A percentile compares a stretch with the other conserved stretches of the same genome.
Evolutionary conservation across 768 basidiomycete species (phyloP).

Genomic region (Xanthoconium stramineum): DNA sequence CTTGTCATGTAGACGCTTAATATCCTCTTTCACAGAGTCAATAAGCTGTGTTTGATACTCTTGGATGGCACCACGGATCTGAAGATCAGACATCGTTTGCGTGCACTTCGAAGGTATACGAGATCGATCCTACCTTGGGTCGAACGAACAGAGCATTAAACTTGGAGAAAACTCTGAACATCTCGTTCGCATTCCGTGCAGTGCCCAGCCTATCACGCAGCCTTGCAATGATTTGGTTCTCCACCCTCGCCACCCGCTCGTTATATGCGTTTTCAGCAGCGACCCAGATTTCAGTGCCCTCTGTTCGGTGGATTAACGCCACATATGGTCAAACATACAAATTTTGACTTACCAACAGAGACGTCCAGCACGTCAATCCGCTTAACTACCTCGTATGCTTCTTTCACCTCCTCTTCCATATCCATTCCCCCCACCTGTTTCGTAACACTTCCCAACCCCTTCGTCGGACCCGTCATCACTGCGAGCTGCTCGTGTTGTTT

Average conservation of each 20-base stretch:
- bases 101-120: neutral
- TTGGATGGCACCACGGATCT: conserved; percentile 98
- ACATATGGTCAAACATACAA: neutral
- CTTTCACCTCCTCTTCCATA: conserved; percentile 96
- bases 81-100: neutral
- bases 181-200: conserved; percentile 96
- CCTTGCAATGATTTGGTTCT: conserved; percentile 97
- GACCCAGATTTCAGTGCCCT: conserved; percentile 98
- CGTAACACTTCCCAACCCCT: conserved; percentile 71
- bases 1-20: conserved; percentile 92
- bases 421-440: conserved; percentile 87
- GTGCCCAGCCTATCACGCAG: conserved; percentile 90
- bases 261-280: conserved; percentile 97
- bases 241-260: conserved; percentile 93
- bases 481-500: conserved; percentile 97
- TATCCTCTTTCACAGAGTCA: conserved; percentile 98
- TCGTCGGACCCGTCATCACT: conserved; percentile 95
- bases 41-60: conserved; percentile 99
- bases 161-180: conserved; percentile 99
- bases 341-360: conserved; percentile 64
- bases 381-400: conserved; percentile 97
- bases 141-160: conserved; percentile 97
- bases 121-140: conserved; percentile 64
- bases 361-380: conserved; percentile 95
- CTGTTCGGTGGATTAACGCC: conserved; percentile 37